These are phyloP conservation scores for Rehmannia glutinosa DNA, from an alignment of 257 asterid genomes.

Conservation along the genomic window DNA sequence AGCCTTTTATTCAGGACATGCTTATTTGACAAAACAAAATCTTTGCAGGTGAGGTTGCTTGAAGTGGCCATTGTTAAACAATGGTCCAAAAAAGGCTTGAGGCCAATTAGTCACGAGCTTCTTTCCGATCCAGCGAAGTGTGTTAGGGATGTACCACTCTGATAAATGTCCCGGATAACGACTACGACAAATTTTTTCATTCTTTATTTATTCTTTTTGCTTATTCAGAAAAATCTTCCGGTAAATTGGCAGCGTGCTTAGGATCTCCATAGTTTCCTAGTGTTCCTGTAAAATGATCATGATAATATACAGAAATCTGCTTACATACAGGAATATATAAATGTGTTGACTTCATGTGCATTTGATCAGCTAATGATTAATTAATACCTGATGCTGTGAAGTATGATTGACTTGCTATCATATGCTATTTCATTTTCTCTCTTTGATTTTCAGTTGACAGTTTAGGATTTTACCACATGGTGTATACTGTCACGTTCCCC, in stretches of 20 bases:
- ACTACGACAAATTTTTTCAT: too few relatives aligned
- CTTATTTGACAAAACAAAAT: slow-evolving; percentile 3
- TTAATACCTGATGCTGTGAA: not conserved
- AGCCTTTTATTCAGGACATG: not conserved
- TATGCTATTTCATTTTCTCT: not conserved
- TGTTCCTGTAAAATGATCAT: not conserved
- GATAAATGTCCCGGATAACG: too few relatives aligned
- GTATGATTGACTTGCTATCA: not conserved
- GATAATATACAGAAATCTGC: not conserved
- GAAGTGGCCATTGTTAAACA: slow-evolving; percentile 59
- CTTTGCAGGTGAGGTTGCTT: slow-evolving; percentile 70
- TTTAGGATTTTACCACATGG: too few relatives aligned
- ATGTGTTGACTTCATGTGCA: not conserved
- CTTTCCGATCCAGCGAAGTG: slow-evolving; percentile 45
- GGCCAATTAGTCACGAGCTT: slow-evolving; percentile 52
- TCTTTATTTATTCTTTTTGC: slow-evolving; percentile 18
- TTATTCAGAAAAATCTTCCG: not conserved
- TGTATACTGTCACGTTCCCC: too few relatives aligned
- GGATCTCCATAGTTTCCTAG: too few relatives aligned
- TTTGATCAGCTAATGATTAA: not conserved
- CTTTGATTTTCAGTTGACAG: too few relatives aligned
- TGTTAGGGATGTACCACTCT: slow-evolving; percentile 51
- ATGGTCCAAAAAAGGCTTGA: slow-evolving; percentile 60
- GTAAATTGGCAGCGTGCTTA: not conserved
- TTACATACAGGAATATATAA: not conserved